These are phyloP conservation scores for Globisporangium emineosum DNA, from an alignment of 352 stramenopile species.

Conservation along the genomic window DNA sequence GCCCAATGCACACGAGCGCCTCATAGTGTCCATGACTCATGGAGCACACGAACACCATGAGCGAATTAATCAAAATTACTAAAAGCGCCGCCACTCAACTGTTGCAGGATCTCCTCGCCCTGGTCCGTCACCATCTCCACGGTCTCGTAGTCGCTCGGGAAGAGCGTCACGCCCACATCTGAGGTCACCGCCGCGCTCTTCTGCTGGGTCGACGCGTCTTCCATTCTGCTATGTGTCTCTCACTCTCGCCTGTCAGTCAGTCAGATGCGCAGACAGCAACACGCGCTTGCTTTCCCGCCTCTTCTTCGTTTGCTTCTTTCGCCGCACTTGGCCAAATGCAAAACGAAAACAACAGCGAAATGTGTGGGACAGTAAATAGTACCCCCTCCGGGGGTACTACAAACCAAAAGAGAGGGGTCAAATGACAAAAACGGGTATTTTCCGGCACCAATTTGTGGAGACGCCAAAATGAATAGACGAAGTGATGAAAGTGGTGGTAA, in stretches of 20 bases:
- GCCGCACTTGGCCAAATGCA: constrained; percentile 2
- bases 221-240: not conserved
- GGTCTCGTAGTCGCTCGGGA: constrained; percentile 69
- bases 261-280: not conserved
- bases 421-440: not conserved
- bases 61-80: not conserved
- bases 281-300: constrained; percentile 1
- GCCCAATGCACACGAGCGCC: not conserved
- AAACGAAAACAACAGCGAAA: constrained; percentile 2
- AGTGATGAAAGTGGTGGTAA: not conserved
- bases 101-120: constrained; percentile 74
- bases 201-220: constrained; percentile 43
- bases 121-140: constrained; percentile 81
- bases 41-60: too few species aligned
- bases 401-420: not conserved
- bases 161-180: constrained; percentile 70
- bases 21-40: not conserved
- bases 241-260: not conserved
- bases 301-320: not conserved
- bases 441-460: not conserved
- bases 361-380: not conserved
- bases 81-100: constrained; percentile 34
- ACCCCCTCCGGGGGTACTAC: not conserved
- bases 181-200: constrained; percentile 35
- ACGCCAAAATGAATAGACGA: not conserved